Percentiles rank a stretch among this genome's conserved stretches.
These are phyloP conservation scores for Pulveroboletus sp. DNA, from an alignment of 768 basidiomycete genomes.

Conservation along the genomic window DNA sequence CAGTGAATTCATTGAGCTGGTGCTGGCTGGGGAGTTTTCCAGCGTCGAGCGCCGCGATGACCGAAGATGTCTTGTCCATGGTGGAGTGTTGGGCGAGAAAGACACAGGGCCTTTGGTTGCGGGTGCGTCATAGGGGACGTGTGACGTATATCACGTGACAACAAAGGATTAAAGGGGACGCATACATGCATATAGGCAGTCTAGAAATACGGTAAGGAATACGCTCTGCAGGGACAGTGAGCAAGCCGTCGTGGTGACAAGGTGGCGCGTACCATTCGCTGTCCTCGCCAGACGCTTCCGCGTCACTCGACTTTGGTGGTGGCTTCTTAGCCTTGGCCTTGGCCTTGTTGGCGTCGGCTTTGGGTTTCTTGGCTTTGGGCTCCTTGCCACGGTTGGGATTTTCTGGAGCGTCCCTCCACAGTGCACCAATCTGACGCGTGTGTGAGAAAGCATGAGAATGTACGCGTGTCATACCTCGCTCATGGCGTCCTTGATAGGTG, in stretches of 20 bases:
- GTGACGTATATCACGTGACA: conserved; percentile 19
- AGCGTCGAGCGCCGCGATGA: conserved; percentile 66
- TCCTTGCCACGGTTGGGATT: conserved; percentile 63
- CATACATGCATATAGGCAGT: conserved; percentile 7
- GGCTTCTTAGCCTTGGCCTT: conserved; percentile 16
- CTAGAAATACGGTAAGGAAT: conserved; percentile 13
- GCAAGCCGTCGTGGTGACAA: not conserved
- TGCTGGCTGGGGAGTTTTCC: conserved; percentile 67
- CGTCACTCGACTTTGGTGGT: conserved; percentile 20
- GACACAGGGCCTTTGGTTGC: too few species aligned
- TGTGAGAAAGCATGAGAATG: conserved; percentile 8
- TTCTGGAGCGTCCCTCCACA: conserved; percentile 60
- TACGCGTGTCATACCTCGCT: conserved; percentile 31
- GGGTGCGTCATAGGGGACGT: conserved; percentile 21
- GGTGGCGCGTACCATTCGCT: conserved; percentile 15
- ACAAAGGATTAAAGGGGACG: not conserved
- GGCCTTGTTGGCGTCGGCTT: conserved; percentile 27
- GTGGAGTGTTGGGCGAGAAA: not conserved
- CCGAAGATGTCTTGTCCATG: conserved; percentile 64
- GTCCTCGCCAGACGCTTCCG: conserved; percentile 21
- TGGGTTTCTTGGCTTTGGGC: conserved; percentile 45
- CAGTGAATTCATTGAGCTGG: conserved; percentile 52
- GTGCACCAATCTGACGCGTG: conserved; percentile 44
- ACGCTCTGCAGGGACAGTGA: conserved; percentile 7
- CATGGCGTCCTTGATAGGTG: conserved; percentile 55